Conservation (phyloP, 2,329 filamentous ascomycete genomes). For the Fusarium dlaminii region DNA sequence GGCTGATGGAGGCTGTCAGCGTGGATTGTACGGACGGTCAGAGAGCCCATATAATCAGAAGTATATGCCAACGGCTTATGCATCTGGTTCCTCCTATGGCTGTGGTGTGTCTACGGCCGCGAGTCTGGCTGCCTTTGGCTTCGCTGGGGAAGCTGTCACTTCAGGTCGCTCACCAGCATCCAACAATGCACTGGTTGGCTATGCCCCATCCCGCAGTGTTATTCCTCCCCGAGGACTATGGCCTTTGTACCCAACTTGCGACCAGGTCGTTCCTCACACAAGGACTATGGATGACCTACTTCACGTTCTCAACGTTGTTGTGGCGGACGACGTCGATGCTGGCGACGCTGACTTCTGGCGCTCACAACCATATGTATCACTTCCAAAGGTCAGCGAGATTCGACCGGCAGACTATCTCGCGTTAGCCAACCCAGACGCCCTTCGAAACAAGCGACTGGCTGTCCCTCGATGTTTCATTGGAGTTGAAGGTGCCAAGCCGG, state of each 20-base stretch:
- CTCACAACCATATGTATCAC: neutral
- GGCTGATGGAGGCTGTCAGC: constrained; percentile 67
- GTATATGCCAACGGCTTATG: constrained; percentile 64
- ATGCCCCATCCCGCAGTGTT: constrained; percentile 63
- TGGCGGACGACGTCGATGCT: constrained; percentile 49
- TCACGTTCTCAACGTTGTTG: constrained; percentile 58
- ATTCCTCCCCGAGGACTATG: constrained; percentile 63
- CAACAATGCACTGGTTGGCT: constrained; percentile 65
- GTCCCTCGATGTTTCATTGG: neutral
- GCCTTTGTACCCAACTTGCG: constrained; percentile 66
- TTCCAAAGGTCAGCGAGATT: neutral
- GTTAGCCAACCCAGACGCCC: neutral
- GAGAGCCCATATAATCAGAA: constrained; percentile 65
- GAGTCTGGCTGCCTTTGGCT: constrained; percentile 61
- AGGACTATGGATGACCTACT: constrained; percentile 61
- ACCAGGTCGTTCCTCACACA: constrained; percentile 63
- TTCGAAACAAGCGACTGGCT: neutral
- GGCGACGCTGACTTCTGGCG: constrained; percentile 61
- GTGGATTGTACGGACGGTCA: constrained; percentile 64
- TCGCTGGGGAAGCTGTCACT: constrained; percentile 65
- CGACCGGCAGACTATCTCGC: neutral
- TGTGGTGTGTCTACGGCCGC: constrained; percentile 60
- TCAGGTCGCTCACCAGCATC: constrained; percentile 65
- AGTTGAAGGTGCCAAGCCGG: neutral
- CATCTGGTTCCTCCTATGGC: constrained; percentile 67